These are phyloP conservation scores for Taphrina wiesneri DNA, from an alignment of 1,139 yeast species.

Conservation along the genomic window DNA sequence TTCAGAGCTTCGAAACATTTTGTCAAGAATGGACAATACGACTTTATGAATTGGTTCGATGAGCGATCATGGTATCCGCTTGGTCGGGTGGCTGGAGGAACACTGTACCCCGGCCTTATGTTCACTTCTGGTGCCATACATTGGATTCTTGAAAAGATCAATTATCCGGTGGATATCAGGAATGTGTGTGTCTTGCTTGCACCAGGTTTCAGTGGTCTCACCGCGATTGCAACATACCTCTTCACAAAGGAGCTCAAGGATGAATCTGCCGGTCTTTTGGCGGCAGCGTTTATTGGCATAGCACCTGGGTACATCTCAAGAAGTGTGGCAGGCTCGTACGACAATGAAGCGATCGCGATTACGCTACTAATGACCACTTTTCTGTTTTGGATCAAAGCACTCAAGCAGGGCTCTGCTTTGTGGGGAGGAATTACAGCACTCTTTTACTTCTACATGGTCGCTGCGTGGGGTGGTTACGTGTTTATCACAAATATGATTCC, in stretches of 20 bases:
- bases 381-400: slow-evolving; percentile 91
- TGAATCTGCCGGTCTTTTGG: slow-evolving; percentile 81
- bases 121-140: slow-evolving; percentile 91
- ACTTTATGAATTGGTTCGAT: slow-evolving; percentile 96
- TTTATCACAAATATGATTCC: slow-evolving; percentile 98
- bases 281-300: slow-evolving; percentile 94
- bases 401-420: slow-evolving; percentile 84
- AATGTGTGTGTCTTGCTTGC: slow-evolving; percentile 95
- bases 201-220: slow-evolving; percentile 91
- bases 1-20: slow-evolving; percentile 91
- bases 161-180: slow-evolving; percentile 89
- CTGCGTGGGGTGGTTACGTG: slow-evolving; percentile 98
- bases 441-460: slow-evolving; percentile 96
- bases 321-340: slow-evolving; percentile 98
- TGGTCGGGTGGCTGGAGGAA: slow-evolving; percentile 99
- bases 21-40: slow-evolving; percentile 78
- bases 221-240: slow-evolving; percentile 88
- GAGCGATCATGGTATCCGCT: slow-evolving; percentile 99
- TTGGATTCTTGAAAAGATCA: slow-evolving; percentile 63
- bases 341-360: slow-evolving; percentile 98
- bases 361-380: slow-evolving; percentile 93
- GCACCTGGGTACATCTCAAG: slow-evolving; percentile 98
- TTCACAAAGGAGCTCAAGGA: slow-evolving; percentile 90
- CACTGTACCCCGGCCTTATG: slow-evolving; percentile 97
- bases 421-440: slow-evolving; percentile 83